Conservation (phyloP, 768 basidiomycete species). For the Tephrocybe sp. region DNA sequence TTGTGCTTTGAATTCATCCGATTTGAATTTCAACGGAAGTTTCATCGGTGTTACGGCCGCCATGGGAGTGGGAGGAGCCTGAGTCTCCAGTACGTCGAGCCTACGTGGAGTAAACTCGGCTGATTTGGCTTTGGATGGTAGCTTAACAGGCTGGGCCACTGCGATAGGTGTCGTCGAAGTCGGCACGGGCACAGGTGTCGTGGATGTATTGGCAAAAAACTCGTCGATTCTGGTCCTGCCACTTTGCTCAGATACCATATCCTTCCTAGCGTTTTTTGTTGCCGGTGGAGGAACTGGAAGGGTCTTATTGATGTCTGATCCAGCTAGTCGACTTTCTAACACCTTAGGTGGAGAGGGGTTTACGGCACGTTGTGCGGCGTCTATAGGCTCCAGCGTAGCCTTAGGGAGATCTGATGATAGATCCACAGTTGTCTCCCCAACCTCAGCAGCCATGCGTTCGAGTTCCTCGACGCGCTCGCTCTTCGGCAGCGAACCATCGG, state of each 20-base stretch:
- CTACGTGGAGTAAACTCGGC: not conserved
- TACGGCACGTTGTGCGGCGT: not conserved
- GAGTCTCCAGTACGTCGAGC: not conserved
- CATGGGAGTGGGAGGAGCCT: slow-evolving; percentile 52
- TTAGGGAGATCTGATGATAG: slow-evolving; percentile 37
- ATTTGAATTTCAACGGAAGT: slow-evolving; percentile 13
- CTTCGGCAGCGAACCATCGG: slow-evolving; percentile 38
- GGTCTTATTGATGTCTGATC: slow-evolving; percentile 47
- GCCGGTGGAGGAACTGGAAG: slow-evolving; percentile 58
- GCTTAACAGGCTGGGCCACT: not conserved
- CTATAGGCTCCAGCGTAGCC: not conserved
- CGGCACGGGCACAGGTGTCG: not conserved
- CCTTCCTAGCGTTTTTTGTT: slow-evolving; percentile 34
- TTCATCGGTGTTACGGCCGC: slow-evolving; percentile 40
- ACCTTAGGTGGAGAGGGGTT: not conserved
- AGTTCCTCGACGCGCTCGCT: slow-evolving; percentile 64
- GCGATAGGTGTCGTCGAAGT: not conserved
- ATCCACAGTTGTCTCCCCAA: slow-evolving; percentile 33
- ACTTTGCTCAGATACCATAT: slow-evolving; percentile 11
- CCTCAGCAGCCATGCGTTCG: slow-evolving; percentile 71
- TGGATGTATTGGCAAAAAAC: slow-evolving; percentile 16
- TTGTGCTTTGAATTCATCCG: slow-evolving; percentile 7
- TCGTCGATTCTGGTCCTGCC: slow-evolving; percentile 28
- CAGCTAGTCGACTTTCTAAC: not conserved
- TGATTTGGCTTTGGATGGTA: not conserved